Evolutionary conservation across 176 grass and related monocot species (phyloP).

Genomic region (Eragrostis nindensis): DNA sequence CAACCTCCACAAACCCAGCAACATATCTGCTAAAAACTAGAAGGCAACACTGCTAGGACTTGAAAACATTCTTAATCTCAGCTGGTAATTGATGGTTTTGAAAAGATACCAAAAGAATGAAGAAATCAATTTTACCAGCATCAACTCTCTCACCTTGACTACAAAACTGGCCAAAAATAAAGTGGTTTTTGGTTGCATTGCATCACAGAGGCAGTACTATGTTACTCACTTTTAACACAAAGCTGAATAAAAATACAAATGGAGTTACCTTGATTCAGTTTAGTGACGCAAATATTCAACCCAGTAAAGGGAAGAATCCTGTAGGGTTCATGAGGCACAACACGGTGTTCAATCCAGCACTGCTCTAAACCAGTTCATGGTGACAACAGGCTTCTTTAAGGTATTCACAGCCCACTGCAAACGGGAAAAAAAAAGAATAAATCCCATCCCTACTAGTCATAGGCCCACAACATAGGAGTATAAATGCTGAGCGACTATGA

Average conservation of each 20-base stretch:
- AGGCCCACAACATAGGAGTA: constrained; percentile 21
- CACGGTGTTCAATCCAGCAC: constrained; percentile 90
- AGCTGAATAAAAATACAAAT: constrained; percentile 7
- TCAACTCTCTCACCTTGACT: neutral
- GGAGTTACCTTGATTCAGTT: constrained; percentile 65
- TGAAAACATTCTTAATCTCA: constrained; percentile 1
- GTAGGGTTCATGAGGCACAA: constrained; percentile 93
- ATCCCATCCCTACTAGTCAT: constrained; percentile 34
- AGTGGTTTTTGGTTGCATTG: neutral
- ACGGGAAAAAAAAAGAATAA: constrained; percentile 40
- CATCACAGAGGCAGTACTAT: neutral
- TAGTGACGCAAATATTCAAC: constrained; percentile 88
- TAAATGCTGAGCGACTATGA: neutral
- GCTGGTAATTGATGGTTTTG: neutral
- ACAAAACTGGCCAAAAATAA: neutral
- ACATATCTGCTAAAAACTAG: constrained; percentile 3
- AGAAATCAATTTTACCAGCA: neutral
- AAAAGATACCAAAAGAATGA: neutral
- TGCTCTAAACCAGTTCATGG: constrained; percentile 75
- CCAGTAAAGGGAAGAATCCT: constrained; percentile 91
- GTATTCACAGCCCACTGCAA: constrained; percentile 77
- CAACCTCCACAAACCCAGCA: neutral
- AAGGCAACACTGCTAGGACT: neutral
- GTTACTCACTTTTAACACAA: constrained; percentile 21
- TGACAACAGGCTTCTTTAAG: constrained; percentile 90